Evolutionary conservation across 208 protist species (phyloP), one percentile per base, ranked within the genome.

Genomic region (Acanthamoeba lenticulata): DNA sequence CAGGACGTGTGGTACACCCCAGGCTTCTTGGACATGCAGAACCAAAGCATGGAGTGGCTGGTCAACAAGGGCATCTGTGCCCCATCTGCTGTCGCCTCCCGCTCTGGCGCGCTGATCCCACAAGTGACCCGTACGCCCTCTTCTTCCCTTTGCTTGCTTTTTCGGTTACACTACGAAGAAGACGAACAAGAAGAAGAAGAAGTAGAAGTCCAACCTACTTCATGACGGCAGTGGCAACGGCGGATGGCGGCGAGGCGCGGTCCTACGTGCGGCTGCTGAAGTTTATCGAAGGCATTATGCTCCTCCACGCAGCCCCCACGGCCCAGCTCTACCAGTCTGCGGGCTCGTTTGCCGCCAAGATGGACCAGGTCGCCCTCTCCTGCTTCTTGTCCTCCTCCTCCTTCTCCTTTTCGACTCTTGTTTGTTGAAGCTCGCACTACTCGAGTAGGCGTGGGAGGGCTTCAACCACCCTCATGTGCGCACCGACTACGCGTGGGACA

Each of bases 401-500:
- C n/a, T n/a, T n/a, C n/a, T n/a, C n/a, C n/a, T n/a, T n/a, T 42
- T 74, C 29, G n/a, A 42, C 27, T 9, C 9, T 74, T 27, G 9
- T 38, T 34, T 42, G 36, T 69, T 5, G 6, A 34, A n/a, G 6
- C 13, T 6, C 13, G 6, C 9, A 36, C 6, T n/a, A 9, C 19
- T 5, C 60, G 6, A 29, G 27, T 4, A 81, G 40, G 72, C 62
- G 7, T 47, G 40, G 72, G 11, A 9, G 32, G 34, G 72, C 19
- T 49, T 81, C 40, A 81, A 2, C 24, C 38, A 81, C 27, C 72
- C 72, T 7, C 45, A 47, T 29, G 72, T 81, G 13, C 72, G 72
- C 72, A 81, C 72, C 38, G 72, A 81, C 38, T 81, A 81, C 72
- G 72, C 72, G 19, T 81, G 72, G 72, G 72, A 81, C 27, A n/a